phyloP scores from a whole-genome alignment of 208 protist species.

The Wallacemonas sp. region DNA sequence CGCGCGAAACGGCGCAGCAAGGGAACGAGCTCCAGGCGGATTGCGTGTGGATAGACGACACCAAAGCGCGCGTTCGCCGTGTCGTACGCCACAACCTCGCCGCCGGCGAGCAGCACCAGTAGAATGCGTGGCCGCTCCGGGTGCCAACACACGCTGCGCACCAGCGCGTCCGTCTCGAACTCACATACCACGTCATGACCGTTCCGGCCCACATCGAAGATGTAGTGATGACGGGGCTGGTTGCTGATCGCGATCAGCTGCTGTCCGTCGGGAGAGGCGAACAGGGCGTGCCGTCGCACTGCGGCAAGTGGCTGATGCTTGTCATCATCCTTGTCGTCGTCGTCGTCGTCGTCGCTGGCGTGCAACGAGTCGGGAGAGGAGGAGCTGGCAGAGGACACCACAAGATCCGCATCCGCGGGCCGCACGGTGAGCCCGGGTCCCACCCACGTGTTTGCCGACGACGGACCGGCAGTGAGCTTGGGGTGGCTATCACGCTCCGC shows the following conservation, averaged over 20 bases:
- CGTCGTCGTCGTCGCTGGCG: background rate
- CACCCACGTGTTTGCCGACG: too few species aligned
- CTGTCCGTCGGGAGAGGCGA: constrained; percentile 49
- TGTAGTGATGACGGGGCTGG: constrained; percentile 42
- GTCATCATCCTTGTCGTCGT: background rate
- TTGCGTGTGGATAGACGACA: constrained; percentile 31
- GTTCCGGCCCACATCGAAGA: constrained; percentile 40
- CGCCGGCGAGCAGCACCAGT: constrained; percentile 50
- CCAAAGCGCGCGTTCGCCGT: constrained; percentile 21
- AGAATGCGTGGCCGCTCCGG: constrained; percentile 26
- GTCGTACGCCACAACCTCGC: constrained; percentile 42
- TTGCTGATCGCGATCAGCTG: constrained; percentile 63
- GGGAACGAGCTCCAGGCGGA: constrained; percentile 21
- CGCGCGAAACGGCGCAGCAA: constrained; percentile 10
- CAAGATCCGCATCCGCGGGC: background rate
- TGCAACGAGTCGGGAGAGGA: background rate
- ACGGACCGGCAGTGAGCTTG: background rate
- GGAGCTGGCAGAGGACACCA: constrained; percentile 2
- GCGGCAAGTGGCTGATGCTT: background rate
- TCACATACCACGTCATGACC: constrained; percentile 42
- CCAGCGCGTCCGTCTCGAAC: constrained; percentile 44
- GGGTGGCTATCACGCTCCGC: background rate
- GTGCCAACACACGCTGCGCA: constrained; percentile 72
- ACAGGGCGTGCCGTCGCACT: constrained; percentile 38
- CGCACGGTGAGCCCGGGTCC: too few species aligned